Base-by-base conservation (phyloP, 2,329 filamentous ascomycete genomes). In the Epichloe festucae region DNA sequence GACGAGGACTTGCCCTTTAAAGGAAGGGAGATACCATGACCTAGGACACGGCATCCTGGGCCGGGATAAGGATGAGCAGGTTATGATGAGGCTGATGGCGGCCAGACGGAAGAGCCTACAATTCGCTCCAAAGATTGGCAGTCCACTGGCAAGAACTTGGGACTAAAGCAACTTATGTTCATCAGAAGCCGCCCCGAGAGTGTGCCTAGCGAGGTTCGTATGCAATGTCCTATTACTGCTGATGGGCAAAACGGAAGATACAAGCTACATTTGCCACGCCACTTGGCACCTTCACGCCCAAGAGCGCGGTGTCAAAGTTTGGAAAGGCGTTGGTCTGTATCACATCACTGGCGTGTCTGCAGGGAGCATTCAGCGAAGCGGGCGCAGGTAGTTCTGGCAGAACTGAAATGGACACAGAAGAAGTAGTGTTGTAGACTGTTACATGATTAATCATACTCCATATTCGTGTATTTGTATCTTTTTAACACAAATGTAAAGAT, bases 51-150 rank as follows among this genome's bases (percentile, higher is more conserved):
- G 71, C 0, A 63, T 78, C 4, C 61, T 81, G 51, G 67, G 65
- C 52, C 67, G 65, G 48, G 70, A 76, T 48, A 78, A 78, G 65
- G 76, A 82, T 59, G 71, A 78, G 59, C 71, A 70, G 19, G 72
- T 85, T 51, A 69, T 81, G 55, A 74, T 79, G 66, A 74, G 81
- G 46, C 69, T 90, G 54, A 80, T 87, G 74, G 81, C 83, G 11
- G 85, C 85, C 0, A 74, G 85, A 54, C 75, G 87, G 54, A 89
- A 87, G 77, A 91, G 84, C 62, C 64, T 89, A 65, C 84, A 87
- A 62, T 89, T 83, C 70, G 84, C 84, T 35, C 87, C 86, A 34
- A 85, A 85, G 67, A 70, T 88, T 53, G 82, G 78, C 17, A 90
- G 86, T 65, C 87, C 86, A 2, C 68, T 90, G 58, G 76, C 79